phyloP scores from a whole-genome alignment of 331 rosid genomes.

The Cucumis variabilis region DNA sequence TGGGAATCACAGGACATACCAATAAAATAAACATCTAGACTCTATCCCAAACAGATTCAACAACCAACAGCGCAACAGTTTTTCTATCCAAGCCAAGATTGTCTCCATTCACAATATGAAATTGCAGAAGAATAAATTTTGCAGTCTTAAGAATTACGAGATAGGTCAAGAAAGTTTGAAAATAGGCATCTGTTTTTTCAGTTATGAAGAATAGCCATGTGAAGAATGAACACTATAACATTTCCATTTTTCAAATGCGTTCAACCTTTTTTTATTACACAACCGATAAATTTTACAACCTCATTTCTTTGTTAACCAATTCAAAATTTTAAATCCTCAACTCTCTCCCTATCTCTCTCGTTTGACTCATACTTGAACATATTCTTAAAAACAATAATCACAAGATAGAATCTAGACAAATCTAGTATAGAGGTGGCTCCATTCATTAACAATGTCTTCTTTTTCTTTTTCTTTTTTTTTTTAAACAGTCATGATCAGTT shows the following conservation, averaged over 20 bases:
- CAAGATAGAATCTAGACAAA: neutral
- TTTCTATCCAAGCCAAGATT: neutral
- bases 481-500: neutral
- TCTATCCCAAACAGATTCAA: neutral
- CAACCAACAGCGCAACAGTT: neutral
- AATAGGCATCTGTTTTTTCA: neutral
- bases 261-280: neutral
- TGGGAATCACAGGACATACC: neutral
- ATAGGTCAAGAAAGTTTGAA: neutral
- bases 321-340: neutral
- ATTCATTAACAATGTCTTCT: neutral
- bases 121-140: neutral
- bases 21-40: neutral
- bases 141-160: neutral
- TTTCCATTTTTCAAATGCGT: neutral
- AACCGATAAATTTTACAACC: neutral
- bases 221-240: neutral
- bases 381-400: neutral
- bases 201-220: neutral
- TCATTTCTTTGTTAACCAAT: neutral
- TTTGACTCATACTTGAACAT: neutral
- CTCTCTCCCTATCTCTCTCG: neutral
- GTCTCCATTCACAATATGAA: neutral
- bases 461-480: too few species aligned
- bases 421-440: neutral